Base-by-base conservation (phyloP, 2,329 filamentous ascomycete genomes). In the Fusarium hostae region DNA sequence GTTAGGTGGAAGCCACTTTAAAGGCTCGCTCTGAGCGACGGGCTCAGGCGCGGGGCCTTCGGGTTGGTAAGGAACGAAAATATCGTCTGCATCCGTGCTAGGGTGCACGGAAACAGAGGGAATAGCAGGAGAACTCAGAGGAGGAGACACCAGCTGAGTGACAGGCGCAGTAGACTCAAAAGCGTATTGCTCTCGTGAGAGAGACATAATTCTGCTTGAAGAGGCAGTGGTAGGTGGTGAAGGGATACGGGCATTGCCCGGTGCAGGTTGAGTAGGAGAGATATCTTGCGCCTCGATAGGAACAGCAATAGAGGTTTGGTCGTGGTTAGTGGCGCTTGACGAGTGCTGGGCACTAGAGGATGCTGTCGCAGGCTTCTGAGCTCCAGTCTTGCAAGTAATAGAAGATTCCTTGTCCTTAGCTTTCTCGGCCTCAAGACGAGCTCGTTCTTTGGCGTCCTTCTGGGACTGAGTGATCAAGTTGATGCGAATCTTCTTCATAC, bases 401-500 rank as follows among this genome's bases (percentile, higher is more conserved):
- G 64, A 34, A 39, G 71, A 57, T 35, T 45, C n/a, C 11, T 26
- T 34, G 41, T 30, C 12, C 18, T 59, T 55, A 12, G 70, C 67
- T 41, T 72, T 75, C 26, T 75, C 71, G 18, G 72, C 68, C 20
- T 77, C 76, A 20, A 74, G 51, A 7, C 73, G 75, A n/a, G 78
- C 74, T 59, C 77, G 76, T 57, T 85, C 84, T 30, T 83, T 85
- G 3, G 86, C 87, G 54, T 89, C 88, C 72, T 84, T 86, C 73
- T 90, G 86, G 41, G 88, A 84, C 66, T 89, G 85, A 3, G 88
- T 89, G 41, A 90, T 82, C 28, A 91, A 78, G 57, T 87, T 90
- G 73, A 91, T 88, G 76, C 87, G 90, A 63, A 91, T 88, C 77
- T 87, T 89, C 77, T 87, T 90, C 85, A 91, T 87, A 3, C 87